A percentile compares a stretch with the other conserved stretches of the same genome.
These are phyloP conservation scores for Diophrys sp. DNA, from an alignment of 73 alveolate species.

Conservation along the genomic window DNA sequence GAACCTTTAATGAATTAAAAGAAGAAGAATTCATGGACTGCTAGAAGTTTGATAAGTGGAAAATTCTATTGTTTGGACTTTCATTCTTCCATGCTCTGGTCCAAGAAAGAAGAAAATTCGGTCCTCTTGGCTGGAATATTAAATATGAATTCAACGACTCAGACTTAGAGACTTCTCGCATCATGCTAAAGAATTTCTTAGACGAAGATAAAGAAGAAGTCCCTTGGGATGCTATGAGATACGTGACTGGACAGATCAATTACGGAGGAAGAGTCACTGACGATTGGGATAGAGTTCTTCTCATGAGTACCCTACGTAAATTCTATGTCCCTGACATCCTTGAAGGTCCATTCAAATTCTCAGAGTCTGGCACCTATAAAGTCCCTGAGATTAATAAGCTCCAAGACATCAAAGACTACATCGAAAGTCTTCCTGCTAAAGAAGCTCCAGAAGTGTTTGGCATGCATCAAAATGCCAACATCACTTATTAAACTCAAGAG, in stretches of 20 bases:
- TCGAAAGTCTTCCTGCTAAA: slow-evolving; percentile 75
- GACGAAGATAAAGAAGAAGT: slow-evolving; percentile 81
- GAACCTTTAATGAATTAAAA: slow-evolving; percentile 76
- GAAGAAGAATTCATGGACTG: slow-evolving; percentile 72
- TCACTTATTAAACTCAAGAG: slow-evolving; percentile 86
- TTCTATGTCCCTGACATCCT: slow-evolving; percentile 80
- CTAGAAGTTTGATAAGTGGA: slow-evolving; percentile 63
- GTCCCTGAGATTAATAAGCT: slow-evolving; percentile 73
- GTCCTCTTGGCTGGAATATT: slow-evolving; percentile 96
- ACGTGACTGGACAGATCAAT: slow-evolving; percentile 92
- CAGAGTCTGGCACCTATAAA: slow-evolving; percentile 86
- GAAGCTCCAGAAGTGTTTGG: slow-evolving; percentile 99
- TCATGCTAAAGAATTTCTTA: slow-evolving; percentile 82
- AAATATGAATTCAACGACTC: slow-evolving; percentile 94
- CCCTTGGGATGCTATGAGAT: slow-evolving; percentile 96
- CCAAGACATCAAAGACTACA: slow-evolving; percentile 53
- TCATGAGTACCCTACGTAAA: slow-evolving; percentile 74
- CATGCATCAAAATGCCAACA: slow-evolving; percentile 98
- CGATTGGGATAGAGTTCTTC: slow-evolving; percentile 90
- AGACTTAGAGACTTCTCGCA: slow-evolving; percentile 83
- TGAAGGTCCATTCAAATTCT: slow-evolving; percentile 72
- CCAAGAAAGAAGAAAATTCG: slow-evolving; percentile 95
- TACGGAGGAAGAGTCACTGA: slow-evolving; percentile 99
- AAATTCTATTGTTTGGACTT: slow-evolving; percentile 80
- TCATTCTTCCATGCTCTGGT: slow-evolving; percentile 96